Evolutionary conservation across 805 yeast species (phyloP).

Genomic region (Spathaspora girioi): DNA sequence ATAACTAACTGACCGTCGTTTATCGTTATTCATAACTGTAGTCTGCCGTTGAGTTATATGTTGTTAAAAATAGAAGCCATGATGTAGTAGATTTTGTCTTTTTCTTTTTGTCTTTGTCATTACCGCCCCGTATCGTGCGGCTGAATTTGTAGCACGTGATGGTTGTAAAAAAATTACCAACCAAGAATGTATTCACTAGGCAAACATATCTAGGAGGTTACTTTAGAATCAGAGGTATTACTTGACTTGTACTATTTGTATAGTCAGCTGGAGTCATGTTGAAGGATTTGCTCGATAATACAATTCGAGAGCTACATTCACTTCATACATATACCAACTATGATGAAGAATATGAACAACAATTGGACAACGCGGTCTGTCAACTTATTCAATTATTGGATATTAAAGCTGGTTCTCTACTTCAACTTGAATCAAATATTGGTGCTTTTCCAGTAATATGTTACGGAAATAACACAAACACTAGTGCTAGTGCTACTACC

Average conservation of each 20-base stretch:
- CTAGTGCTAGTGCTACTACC: background rate
- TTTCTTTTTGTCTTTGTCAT: too few species aligned
- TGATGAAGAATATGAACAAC: background rate
- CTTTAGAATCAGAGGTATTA: too few species aligned
- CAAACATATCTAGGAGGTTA: too few species aligned
- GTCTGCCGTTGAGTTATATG: background rate
- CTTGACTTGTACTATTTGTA: too few species aligned
- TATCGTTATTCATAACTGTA: background rate
- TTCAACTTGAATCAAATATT: background rate
- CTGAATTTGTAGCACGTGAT: too few species aligned
- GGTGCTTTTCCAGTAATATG: background rate
- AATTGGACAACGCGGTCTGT: background rate
- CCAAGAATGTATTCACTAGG: too few species aligned
- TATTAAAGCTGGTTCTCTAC: background rate
- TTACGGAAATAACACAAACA: background rate
- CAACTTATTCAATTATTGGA: background rate
- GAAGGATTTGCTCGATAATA: background rate
- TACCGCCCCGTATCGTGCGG: too few species aligned
- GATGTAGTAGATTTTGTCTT: too few species aligned
- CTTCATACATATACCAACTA: background rate
- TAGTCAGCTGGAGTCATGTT: too few species aligned
- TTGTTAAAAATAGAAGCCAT: background rate
- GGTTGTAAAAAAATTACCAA: too few species aligned
- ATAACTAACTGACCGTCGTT: conserved; percentile 11
- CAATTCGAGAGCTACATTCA: conserved; percentile 1